Evolutionary conservation across 495 filamentous ascomycete genomes (phyloP), one percentile per base, ranked within the genome.

Genomic region (Polyplosphaeria fusca): DNA sequence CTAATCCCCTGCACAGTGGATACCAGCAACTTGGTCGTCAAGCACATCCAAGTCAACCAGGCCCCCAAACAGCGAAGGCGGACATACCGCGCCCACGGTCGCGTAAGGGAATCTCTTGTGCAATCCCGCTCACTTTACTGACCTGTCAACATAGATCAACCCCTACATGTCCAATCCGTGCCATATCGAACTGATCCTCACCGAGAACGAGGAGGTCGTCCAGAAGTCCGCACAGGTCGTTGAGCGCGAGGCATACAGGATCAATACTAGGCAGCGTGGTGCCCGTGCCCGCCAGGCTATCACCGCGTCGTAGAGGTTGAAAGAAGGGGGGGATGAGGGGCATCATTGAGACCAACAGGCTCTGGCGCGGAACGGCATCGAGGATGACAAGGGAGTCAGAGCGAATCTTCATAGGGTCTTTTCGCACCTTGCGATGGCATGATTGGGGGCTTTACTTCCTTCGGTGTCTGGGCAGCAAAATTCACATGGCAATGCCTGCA

Each of bases 41-140:
- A 95, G 86, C 93, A 95, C 83, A 97, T 99, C 78, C 93, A 97
- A 79, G 94, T 97, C 80, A 97, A 97, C 85, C 93, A 99, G 81
- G 93, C 93, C 58, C 93, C 93, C 68, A 96, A 96, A 84, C 90
- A 95, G 78, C 82, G 93, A 71, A 83, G 93, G 76, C 86, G 93
- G 69, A 99, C 93, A 69, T 99, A 97, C 85, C 90, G 93, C 83
- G 94, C 94, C 59, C 93, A 99, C 81, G 93, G 93, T 83, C 88
- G 91, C 82, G 93, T 98, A 95, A 69, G 93, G 87, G 9, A 38
- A 26, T 13, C 22, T 13, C 22, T 18, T 12, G 19, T n/a, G n/a
- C 13, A 22, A 27, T 2, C 23, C 18, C 14, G 20, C 13, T 35
- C 12, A 24, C 2, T 9, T 64, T 40, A 46, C 25, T 11, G 43